Percentiles rank a stretch among this genome's conserved stretches.
Evolutionary conservation across 2,329 filamentous ascomycete genomes (phyloP).

Genomic region (Nemania diffusa): DNA sequence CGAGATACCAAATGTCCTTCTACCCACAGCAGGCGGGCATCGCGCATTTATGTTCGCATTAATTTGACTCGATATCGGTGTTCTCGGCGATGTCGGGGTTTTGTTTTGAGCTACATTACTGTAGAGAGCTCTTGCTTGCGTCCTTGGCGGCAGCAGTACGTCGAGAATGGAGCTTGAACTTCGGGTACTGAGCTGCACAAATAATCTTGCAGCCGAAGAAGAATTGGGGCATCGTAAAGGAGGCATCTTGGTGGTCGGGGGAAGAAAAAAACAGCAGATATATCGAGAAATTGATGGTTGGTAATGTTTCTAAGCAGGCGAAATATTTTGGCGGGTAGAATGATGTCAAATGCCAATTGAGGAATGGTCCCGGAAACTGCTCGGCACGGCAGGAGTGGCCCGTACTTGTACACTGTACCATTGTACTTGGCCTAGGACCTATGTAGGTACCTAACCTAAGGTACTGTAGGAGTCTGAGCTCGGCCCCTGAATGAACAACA

Average conservation of each 20-base stretch:
- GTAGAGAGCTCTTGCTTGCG: slow-evolving; percentile 40
- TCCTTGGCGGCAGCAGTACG: slow-evolving; percentile 44
- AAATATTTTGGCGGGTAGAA: slow-evolving; percentile 40
- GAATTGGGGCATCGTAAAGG: slow-evolving; percentile 53
- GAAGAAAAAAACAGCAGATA: background rate
- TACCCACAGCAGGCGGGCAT: background rate
- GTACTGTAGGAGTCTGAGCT: too few relatives aligned
- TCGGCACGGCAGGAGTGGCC: background rate
- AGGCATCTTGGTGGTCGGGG: slow-evolving; percentile 28
- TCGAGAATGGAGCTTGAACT: slow-evolving; percentile 51
- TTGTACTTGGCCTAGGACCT: background rate
- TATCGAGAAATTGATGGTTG: background rate
- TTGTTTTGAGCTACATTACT: slow-evolving; percentile 46
- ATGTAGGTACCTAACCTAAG: too few relatives aligned
- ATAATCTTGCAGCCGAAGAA: slow-evolving; percentile 46
- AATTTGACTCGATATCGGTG: slow-evolving; percentile 24
- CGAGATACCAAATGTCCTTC: slow-evolving; percentile 25
- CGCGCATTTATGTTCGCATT: slow-evolving; percentile 9
- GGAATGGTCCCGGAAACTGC: background rate
- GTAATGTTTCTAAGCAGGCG: slow-evolving; percentile 40
- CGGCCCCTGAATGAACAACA: background rate
- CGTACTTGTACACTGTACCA: background rate
- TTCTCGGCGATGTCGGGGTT: background rate
- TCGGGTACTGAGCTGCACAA: slow-evolving; percentile 48
- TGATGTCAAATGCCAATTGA: slow-evolving; percentile 43